Evolutionary conservation across 2,329 filamentous ascomycete genomes (phyloP), one percentile per base, ranked within the genome.

Genomic region (Curvularia sp.): DNA sequence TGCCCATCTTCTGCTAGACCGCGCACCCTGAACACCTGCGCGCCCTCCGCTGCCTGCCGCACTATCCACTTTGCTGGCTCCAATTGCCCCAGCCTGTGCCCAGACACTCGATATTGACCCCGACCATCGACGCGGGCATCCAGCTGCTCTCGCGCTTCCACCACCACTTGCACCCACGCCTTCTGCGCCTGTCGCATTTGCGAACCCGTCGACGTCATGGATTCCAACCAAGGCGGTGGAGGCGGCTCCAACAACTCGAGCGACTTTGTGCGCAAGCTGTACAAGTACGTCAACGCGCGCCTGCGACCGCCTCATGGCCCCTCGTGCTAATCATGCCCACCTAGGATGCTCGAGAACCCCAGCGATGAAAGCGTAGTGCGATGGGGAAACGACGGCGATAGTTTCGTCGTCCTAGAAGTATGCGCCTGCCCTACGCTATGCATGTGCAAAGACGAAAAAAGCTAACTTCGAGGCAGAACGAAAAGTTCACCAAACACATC

Each of bases 181-280:
- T 49, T 43, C 24, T 49, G 43, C 46, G 31, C 52, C 46, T 9
- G 31, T 28, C 7, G 8, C 46, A 5, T 26, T 48, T 52, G 49
- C 35, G 49, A 57, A 26, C 43, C 33, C 35, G 28, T 24, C 24
- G 49, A 51, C 64, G 72, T 53, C 49, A 77, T 77, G 75, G 75
- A 77, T 28, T 60, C 70, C 28, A 73, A 61, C 46, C 68, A 71
- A 61, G 68, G 66, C 44, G 69, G 67, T 56, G 71, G 68, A 64
- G 72, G 72, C 51, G 79, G 81, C 71, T 83, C 86, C 74, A 95
- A 91, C 80, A 96, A 92, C 82, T 96, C 93, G 63, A 96, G 93
- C 84, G 93, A 97, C 82, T 97, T 97, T 85, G 93, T 98, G 81
- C 93, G 94, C 83, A 98, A 98, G 82, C 84, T 98, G 66, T 98